A percentile compares a stretch with the other conserved stretches of the same genome.
Conservation (phyloP, 2,329 filamentous ascomycete genomes). For the Ceratocystis cubensis region DNA sequence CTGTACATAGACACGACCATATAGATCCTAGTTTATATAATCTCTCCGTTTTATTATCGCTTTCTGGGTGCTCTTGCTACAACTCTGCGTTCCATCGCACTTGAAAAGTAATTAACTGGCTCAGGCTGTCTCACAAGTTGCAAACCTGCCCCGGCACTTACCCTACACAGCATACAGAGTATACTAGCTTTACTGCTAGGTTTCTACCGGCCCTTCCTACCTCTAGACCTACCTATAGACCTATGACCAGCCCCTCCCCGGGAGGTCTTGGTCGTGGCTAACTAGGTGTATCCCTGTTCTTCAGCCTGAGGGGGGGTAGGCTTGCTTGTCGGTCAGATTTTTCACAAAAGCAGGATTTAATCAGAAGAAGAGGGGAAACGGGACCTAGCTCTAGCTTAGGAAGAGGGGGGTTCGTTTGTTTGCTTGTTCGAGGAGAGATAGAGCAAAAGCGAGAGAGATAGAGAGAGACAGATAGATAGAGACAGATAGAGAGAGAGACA, state of each 20-base stretch:
- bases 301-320: not conserved
- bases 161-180: too few relatives aligned
- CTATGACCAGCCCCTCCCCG: not conserved
- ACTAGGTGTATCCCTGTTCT: not conserved
- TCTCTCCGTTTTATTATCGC: not conserved
- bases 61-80: not conserved
- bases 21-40: not conserved
- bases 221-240: not conserved
- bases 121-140: too few relatives aligned
- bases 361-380: not conserved
- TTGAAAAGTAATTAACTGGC: too few relatives aligned
- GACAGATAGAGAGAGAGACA: too few relatives aligned
- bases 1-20: slow-evolving; percentile 8
- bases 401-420: too few relatives aligned
- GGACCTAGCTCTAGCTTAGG: too few relatives aligned
- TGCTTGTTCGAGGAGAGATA: too few relatives aligned
- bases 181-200: not conserved
- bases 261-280: not conserved
- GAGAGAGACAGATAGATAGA: too few relatives aligned
- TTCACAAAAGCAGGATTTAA: not conserved
- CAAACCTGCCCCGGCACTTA: not conserved
- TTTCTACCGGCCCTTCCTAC: not conserved
- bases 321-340: not conserved
- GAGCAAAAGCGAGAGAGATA: too few relatives aligned
- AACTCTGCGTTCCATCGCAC: not conserved